Evolutionary conservation across 2,329 filamentous ascomycete genomes (phyloP).

Genomic region (Alternaria consortialis): DNA sequence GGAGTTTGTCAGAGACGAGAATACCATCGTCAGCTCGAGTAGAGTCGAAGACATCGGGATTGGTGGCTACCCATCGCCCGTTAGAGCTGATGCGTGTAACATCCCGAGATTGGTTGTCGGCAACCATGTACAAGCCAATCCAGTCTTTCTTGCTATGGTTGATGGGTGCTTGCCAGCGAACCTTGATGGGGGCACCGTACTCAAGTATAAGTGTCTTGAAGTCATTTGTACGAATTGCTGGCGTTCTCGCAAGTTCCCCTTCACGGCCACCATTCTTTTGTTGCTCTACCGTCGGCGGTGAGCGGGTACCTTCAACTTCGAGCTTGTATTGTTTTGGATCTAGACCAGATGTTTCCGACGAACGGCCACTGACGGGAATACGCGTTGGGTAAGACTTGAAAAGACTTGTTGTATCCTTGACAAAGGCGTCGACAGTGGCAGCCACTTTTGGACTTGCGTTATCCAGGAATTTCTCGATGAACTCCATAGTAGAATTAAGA

Average conservation of each 20-base stretch:
- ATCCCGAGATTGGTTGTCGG: conserved; percentile 88
- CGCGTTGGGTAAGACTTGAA: conserved; percentile 91
- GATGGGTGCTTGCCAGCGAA: conserved; percentile 87
- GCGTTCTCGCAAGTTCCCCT: conserved; percentile 72
- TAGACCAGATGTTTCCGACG: conserved; percentile 80
- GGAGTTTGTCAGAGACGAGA: conserved; percentile 70
- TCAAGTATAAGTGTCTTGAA: conserved; percentile 82
- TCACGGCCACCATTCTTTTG: conserved; percentile 77
- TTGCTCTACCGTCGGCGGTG: conserved; percentile 58
- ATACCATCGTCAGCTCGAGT: conserved; percentile 79
- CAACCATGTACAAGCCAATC: conserved; percentile 96
- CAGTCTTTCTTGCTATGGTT: conserved; percentile 92
- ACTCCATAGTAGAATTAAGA: conserved; percentile 84
- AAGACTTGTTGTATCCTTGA: conserved; percentile 84
- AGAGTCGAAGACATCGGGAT: conserved; percentile 77
- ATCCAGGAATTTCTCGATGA: conserved; percentile 91
- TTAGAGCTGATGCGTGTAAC: conserved; percentile 84
- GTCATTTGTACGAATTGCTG: conserved; percentile 66
- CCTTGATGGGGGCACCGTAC: conserved; percentile 88
- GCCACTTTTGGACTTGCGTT: conserved; percentile 85
- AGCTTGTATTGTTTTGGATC: conserved; percentile 84
- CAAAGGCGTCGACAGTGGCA: conserved; percentile 83
- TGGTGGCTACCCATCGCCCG: conserved; percentile 88
- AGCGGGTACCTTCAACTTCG: conserved; percentile 72
- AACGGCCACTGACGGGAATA: conserved; percentile 80